These are phyloP conservation scores for Fusarium continuum DNA, from an alignment of 2,329 filamentous ascomycete genomes.

Conservation along the genomic window DNA sequence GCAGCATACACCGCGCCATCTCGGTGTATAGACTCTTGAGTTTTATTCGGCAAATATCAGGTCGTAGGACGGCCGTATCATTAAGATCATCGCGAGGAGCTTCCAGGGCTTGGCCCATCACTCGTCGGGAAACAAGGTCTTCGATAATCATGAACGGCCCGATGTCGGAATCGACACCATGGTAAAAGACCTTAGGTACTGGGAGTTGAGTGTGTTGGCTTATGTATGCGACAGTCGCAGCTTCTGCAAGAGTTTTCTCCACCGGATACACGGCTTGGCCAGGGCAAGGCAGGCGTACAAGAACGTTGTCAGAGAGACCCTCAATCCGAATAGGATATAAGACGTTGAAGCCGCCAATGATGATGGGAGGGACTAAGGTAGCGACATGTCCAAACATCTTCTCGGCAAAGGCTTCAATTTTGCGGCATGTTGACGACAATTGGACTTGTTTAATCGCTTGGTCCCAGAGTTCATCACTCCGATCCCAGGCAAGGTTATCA, in stretches of 20 bases:
- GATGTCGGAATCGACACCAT: conserved; percentile 34
- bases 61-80: conserved; percentile 33
- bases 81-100: conserved; percentile 28
- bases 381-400: conserved; percentile 24
- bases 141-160: conserved; percentile 41
- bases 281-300: conserved; percentile 41
- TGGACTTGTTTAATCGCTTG: conserved; percentile 38
- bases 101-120: conserved; percentile 34
- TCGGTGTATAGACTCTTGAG: conserved; percentile 49
- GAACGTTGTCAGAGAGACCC: conserved; percentile 8
- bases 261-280: conserved; percentile 26
- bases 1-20: conserved; percentile 53
- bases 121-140: conserved; percentile 26
- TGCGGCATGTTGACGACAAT: conserved; percentile 25
- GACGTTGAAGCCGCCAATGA: conserved; percentile 44
- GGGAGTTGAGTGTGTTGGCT: conserved; percentile 35
- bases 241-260: conserved; percentile 41
- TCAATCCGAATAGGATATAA: conserved; percentile 38
- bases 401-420: conserved; percentile 33
- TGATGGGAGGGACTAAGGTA: conserved; percentile 35
- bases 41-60: conserved; percentile 42
- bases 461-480: conserved; percentile 43
- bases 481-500: conserved; percentile 46
- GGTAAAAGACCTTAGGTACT: conserved; percentile 35
- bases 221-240: conserved; percentile 33